Conservation (phyloP, 768 basidiomycete genomes). For the Ephemerocybe angulata region DNA sequence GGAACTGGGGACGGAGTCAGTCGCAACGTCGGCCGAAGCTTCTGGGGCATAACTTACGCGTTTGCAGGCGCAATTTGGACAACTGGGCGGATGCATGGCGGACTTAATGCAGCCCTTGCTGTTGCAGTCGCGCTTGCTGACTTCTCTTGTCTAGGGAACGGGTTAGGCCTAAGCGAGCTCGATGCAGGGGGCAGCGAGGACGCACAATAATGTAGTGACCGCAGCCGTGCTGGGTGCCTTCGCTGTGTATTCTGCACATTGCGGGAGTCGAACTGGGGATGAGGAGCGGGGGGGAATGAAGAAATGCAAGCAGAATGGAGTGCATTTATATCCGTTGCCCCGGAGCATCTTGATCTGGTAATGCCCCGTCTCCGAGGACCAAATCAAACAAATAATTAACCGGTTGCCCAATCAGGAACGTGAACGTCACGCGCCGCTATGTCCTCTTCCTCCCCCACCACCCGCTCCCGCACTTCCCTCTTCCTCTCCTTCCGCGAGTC, state of each 20-base stretch:
- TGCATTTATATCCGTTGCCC: neutral
- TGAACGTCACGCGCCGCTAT: slow-evolving; percentile 24
- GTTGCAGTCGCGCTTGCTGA: slow-evolving; percentile 54
- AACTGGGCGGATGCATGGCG: slow-evolving; percentile 27
- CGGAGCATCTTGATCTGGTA: neutral
- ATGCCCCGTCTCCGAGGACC: neutral
- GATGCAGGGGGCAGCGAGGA: slow-evolving; percentile 14
- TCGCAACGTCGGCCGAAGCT: slow-evolving; percentile 6
- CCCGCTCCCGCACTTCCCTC: slow-evolving; percentile 85
- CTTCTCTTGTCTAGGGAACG: slow-evolving; percentile 41
- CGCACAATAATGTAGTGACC: slow-evolving; percentile 74
- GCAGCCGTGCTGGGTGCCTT: slow-evolving; percentile 73
- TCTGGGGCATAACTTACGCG: slow-evolving; percentile 35
- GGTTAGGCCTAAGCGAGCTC: slow-evolving; percentile 12
- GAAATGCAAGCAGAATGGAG: slow-evolving; percentile 10
- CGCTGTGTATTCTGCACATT: slow-evolving; percentile 37
- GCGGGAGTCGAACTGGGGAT: slow-evolving; percentile 19
- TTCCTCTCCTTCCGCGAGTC: slow-evolving; percentile 94
- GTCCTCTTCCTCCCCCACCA: slow-evolving; percentile 38
- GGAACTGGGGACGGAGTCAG: slow-evolving; percentile 43
- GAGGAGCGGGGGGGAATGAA: slow-evolving; percentile 5
- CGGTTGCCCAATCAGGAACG: slow-evolving; percentile 9
- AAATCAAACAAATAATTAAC: neutral
- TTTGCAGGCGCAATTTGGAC: slow-evolving; percentile 42
- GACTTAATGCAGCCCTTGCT: slow-evolving; percentile 41